phyloP scores from a whole-genome alignment of 495 filamentous ascomycete species.

The Articulospora tetracladia region DNA sequence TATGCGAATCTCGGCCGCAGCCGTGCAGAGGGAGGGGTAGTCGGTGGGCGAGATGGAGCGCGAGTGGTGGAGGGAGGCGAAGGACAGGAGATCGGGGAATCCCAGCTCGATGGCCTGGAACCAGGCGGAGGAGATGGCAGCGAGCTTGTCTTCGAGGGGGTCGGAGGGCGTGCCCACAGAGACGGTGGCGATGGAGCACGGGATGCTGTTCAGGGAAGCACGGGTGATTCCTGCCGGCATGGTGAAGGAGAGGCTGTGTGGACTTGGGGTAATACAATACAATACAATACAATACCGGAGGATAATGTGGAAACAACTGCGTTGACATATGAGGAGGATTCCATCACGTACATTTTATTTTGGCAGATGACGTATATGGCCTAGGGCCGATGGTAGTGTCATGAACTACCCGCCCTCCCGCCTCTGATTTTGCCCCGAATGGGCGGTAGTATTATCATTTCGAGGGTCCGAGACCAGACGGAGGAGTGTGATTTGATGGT shows the following conservation, averaged over 20 bases:
- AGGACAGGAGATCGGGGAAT: conserved; percentile 69
- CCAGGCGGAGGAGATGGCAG: conserved; percentile 61
- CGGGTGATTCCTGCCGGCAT: background rate
- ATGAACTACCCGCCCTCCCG: too few relatives aligned
- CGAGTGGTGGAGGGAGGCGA: conserved; percentile 47
- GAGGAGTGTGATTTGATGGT: background rate
- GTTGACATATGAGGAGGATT: too few relatives aligned
- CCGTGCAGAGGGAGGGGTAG: conserved; percentile 48
- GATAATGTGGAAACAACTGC: too few relatives aligned
- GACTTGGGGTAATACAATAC: too few relatives aligned
- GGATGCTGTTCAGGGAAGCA: conserved; percentile 36
- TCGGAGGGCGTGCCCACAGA: conserved; percentile 49
- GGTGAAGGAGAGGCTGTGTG: background rate
- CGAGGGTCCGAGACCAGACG: too few relatives aligned
- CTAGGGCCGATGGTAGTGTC: too few relatives aligned
- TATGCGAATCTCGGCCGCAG: conserved; percentile 46
- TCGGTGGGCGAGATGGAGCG: conserved; percentile 49
- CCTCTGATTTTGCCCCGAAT: too few relatives aligned
- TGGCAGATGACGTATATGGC: too few relatives aligned
- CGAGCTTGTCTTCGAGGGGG: conserved; percentile 57
- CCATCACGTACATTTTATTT: background rate
- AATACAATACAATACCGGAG: too few relatives aligned
- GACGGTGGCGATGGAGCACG: conserved; percentile 60
- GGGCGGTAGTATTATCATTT: too few relatives aligned
- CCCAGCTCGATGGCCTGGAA: conserved; percentile 72